Percentiles rank a stretch among this genome's conserved stretches.
Conservation (phyloP, 2,329 filamentous ascomycete genomes). For the Fusarium armeniacum region DNA sequence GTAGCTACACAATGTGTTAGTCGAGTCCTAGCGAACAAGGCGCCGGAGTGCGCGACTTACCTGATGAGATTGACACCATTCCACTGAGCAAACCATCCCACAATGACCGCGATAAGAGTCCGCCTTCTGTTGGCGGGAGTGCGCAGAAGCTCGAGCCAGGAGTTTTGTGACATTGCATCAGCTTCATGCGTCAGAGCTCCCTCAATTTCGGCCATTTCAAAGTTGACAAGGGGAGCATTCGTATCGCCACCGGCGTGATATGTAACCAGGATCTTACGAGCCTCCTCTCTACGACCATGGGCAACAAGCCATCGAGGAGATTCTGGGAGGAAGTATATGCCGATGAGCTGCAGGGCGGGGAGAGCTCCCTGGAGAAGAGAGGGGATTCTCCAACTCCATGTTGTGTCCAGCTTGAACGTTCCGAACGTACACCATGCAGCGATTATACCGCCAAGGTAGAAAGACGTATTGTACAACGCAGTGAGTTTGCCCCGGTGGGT, state of each 20-base stretch:
- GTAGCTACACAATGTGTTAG: conserved; percentile 43
- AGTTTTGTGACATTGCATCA: conserved; percentile 54
- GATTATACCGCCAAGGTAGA: conserved; percentile 51
- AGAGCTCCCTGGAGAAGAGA: conserved; percentile 47
- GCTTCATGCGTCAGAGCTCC: conserved; percentile 53
- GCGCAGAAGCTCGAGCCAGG: conserved; percentile 56
- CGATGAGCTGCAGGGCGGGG: conserved; percentile 44
- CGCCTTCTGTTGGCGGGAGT: conserved; percentile 54
- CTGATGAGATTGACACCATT: conserved; percentile 44
- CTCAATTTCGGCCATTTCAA: conserved; percentile 60
- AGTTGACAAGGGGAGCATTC: conserved; percentile 56
- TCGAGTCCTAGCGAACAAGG: not conserved
- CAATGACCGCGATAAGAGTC: conserved; percentile 41
- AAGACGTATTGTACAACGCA: conserved; percentile 54
- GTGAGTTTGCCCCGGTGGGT: conserved; percentile 54
- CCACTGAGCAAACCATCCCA: conserved; percentile 44
- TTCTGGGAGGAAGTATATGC: conserved; percentile 49
- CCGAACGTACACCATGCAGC: conserved; percentile 51
- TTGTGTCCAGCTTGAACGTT: conserved; percentile 43
- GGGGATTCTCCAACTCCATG: conserved; percentile 50
- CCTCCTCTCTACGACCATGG: conserved; percentile 53
- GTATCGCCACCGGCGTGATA: conserved; percentile 61
- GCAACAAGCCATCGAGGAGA: conserved; percentile 53
- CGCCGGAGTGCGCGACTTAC: not conserved
- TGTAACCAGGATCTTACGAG: conserved; percentile 55